Conservation (phyloP, 2,329 filamentous ascomycete genomes). For the Penicillium capsulatum region DNA sequence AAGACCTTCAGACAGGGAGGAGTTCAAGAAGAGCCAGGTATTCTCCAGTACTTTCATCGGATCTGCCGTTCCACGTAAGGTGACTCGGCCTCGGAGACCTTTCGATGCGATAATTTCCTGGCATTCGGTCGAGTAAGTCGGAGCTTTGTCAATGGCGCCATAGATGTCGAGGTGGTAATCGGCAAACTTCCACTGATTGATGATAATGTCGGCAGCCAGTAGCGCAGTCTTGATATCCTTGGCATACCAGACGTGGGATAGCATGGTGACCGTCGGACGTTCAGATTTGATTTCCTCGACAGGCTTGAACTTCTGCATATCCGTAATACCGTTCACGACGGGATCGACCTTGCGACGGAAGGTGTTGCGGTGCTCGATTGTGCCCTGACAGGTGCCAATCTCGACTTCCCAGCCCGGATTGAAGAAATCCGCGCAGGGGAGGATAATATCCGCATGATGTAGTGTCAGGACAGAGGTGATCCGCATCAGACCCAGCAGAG, state of each 20-base stretch:
- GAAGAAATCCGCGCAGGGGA: constrained; percentile 59
- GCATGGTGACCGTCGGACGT: constrained; percentile 60
- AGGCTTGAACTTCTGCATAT: constrained; percentile 60
- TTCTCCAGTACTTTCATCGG: constrained; percentile 54
- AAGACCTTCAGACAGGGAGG: constrained; percentile 45
- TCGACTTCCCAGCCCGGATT: constrained; percentile 62
- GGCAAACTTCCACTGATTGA: constrained; percentile 62
- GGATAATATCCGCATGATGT: constrained; percentile 57
- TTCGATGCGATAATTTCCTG: constrained; percentile 57
- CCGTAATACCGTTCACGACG: constrained; percentile 61
- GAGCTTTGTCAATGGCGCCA: constrained; percentile 60
- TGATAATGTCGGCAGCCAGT: constrained; percentile 60
- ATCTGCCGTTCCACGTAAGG: constrained; percentile 54
- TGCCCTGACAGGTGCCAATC: constrained; percentile 56
- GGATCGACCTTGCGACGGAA: constrained; percentile 61
- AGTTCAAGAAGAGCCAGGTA: constrained; percentile 54
- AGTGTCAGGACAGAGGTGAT: constrained; percentile 47
- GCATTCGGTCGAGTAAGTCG: constrained; percentile 57
- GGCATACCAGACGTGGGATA: constrained; percentile 53
- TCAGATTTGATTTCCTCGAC: constrained; percentile 57
- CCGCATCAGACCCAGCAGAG: constrained; percentile 47
- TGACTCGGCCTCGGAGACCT: constrained; percentile 48
- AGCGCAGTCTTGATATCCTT: constrained; percentile 65
- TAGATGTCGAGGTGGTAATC: constrained; percentile 62
- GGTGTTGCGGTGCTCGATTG: constrained; percentile 53